These are phyloP conservation scores for Podospora pseudopauciseta DNA, from an alignment of 495 filamentous ascomycete genomes.

Conservation along the genomic window DNA sequence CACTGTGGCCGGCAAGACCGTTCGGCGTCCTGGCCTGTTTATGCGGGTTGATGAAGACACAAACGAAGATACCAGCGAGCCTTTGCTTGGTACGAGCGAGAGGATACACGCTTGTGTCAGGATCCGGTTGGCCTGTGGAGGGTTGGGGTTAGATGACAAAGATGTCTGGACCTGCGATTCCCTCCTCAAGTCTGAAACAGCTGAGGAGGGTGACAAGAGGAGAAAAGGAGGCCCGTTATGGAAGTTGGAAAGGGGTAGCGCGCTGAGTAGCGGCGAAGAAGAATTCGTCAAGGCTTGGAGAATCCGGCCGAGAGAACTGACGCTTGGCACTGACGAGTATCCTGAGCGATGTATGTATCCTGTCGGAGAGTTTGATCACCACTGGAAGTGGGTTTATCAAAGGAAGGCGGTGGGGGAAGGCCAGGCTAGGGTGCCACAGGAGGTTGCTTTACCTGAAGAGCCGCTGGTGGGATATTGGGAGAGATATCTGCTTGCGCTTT, in stretches of 20 bases:
- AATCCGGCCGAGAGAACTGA: slow-evolving; percentile 15
- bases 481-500: slow-evolving; percentile 25
- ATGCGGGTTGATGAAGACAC: slow-evolving; percentile 32
- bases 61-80: slow-evolving; percentile 32
- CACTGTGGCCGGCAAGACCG: slow-evolving; percentile 26
- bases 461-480: slow-evolving; percentile 36
- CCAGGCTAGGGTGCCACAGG: slow-evolving; percentile 22
- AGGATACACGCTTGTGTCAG: slow-evolving; percentile 28
- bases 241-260: slow-evolving; percentile 16
- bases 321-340: slow-evolving; percentile 16
- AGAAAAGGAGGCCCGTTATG: slow-evolving; percentile 16
- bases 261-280: not conserved
- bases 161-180: slow-evolving; percentile 27
- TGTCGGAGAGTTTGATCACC: slow-evolving; percentile 19
- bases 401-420: slow-evolving; percentile 15
- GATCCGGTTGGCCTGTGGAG: slow-evolving; percentile 26
- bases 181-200: slow-evolving; percentile 8
- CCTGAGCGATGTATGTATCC: slow-evolving; percentile 23
- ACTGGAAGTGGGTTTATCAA: slow-evolving; percentile 32
- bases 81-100: slow-evolving; percentile 28
- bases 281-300: not conserved
- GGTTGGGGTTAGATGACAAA: slow-evolving; percentile 29
- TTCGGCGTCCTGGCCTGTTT: slow-evolving; percentile 29
- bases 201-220: slow-evolving; percentile 3
- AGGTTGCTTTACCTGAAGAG: slow-evolving; percentile 27